Conservation (phyloP, 1,284 basidiomycete genomes). For the Sporisorium reilianum region DNA sequence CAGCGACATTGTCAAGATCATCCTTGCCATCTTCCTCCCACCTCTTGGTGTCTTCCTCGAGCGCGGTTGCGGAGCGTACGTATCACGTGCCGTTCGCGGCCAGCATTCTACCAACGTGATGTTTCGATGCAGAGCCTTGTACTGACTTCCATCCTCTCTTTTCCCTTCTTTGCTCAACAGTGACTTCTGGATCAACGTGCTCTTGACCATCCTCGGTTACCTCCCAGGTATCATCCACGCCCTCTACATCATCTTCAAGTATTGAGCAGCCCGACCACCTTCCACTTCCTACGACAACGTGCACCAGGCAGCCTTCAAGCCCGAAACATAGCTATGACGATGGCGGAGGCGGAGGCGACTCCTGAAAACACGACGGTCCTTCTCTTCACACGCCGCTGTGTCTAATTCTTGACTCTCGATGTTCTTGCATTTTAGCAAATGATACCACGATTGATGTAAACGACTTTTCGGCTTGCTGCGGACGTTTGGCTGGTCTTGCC, state of each 20-base stretch:
- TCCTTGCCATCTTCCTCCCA: conserved; percentile 51
- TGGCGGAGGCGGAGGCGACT: background rate
- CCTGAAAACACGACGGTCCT: background rate
- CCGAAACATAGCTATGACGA: background rate
- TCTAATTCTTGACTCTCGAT: conserved; percentile 11
- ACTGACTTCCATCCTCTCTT: background rate
- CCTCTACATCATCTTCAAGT: conserved; percentile 64
- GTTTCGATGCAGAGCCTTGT: no score
- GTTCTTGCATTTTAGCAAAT: conserved; percentile 21
- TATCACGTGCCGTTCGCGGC: conserved; percentile 4
- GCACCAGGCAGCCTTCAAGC: background rate
- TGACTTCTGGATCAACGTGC: conserved; percentile 56
- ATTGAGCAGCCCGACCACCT: conserved; percentile 27
- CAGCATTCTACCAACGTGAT: no score
- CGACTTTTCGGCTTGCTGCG: background rate
- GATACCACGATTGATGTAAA: conserved; percentile 30
- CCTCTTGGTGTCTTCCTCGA: conserved; percentile 54
- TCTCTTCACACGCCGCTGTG: conserved; percentile 16
- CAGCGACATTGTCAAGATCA: conserved; percentile 57
- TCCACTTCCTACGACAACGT: background rate
- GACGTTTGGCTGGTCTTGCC: no score
- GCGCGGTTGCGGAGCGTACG: conserved; percentile 48
- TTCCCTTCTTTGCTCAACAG: conserved; percentile 18
- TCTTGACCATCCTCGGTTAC: conserved; percentile 62
- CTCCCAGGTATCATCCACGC: conserved; percentile 64